Base-by-base conservation (phyloP, 805 yeast species). In the Kuraishia hungarica region DNA sequence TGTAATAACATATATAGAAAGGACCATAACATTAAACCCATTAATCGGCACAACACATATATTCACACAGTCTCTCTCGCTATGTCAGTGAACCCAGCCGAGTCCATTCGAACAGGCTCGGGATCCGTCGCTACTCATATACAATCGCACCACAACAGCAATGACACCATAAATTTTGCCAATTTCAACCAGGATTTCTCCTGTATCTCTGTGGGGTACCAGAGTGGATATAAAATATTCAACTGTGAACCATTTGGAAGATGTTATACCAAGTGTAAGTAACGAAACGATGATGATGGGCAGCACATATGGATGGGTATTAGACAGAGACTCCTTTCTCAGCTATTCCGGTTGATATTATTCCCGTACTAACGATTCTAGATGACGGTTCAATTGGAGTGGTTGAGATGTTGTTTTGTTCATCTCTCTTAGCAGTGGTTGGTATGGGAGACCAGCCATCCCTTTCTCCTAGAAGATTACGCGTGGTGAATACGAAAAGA, bases 341-440 rank as follows among this genome's bases (percentile, higher is more conserved):
- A n/a, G n/a, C n/a, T n/a, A n/a, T n/a, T n/a, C n/a, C n/a, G n/a
- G n/a, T n/a, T n/a, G n/a, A n/a, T n/a, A n/a, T n/a, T n/a, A 29
- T n/a, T n/a, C 51, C 39, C n/a, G 6, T 46, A 52, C 39, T 52
- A 52, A 39, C 50, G 8, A 7, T 2, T 19, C 39, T 39, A 20
- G 61, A 65, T 1, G 77, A 75, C 53, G 87, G 86, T 39, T 78
- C 88, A 5, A 78, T 85, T 29, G 91, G 90, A 0, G 81, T 90
- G 2, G 87, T 91, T 10, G 97, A 92, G 65, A 93, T 93, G 98
- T 79, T 93, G 21, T 93, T 89, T 64, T 80, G 88, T 51, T 89
- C 98, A 0, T 87, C 96, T 6, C 74, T 93, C 46, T 77, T 94
- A 15, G 97, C 96, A 0, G 73, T 91, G 5, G 96, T 90, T 1